Base-by-base conservation (phyloP, 192 early-diverging fungal species). In the Gamsiella multidivaricata region DNA sequence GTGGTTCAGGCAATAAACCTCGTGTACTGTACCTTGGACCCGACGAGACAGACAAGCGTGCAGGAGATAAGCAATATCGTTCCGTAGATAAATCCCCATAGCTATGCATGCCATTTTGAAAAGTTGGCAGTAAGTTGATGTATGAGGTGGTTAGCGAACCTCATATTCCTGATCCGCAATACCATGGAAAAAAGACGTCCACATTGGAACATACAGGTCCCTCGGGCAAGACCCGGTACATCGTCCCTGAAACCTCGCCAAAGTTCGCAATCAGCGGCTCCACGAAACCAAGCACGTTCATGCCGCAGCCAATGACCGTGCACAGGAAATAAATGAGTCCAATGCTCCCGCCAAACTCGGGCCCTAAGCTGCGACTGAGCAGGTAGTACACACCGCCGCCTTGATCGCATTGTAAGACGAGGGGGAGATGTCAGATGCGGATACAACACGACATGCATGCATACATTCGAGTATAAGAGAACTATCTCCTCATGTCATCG, bases 271-370 rank as follows among this genome's bases (percentile, higher is more conserved):
- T 58, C 53, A 91, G 46, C 0, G 89, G 88, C 60, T 92, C 91
- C 23, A 85, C 84, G 71, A 92, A 92, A 20, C 87, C 91, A 22
- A 91, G 83, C 4, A 85, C 88, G 49, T 84, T 88, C 74, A 92
- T 85, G 25, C 81, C 86, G 8, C 84, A 88, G 20, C 85, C 73
- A 37, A 92, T 79, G n/a, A 91, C 64, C 2, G 80, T 86, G 47
- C 88, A 88, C 28, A 84, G 53, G 49, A 84, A 90, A 36, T 86
- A 92, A 61, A 91, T 85, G 18, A 91, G 66, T 2, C 91, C 91
- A 12, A 92, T 89, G 61, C 86, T 87, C 34, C 90, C 91, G 58
- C 91, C 91, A 80, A 92, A 92, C 70, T 92, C 91, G 32, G 91
- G 87, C 25, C 91, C 91, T 51, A 92, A 76, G 45, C 85, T 87